These are phyloP conservation scores for Coniochaeta sp. DNA, from an alignment of 2,329 filamentous ascomycete genomes.

Conservation along the genomic window DNA sequence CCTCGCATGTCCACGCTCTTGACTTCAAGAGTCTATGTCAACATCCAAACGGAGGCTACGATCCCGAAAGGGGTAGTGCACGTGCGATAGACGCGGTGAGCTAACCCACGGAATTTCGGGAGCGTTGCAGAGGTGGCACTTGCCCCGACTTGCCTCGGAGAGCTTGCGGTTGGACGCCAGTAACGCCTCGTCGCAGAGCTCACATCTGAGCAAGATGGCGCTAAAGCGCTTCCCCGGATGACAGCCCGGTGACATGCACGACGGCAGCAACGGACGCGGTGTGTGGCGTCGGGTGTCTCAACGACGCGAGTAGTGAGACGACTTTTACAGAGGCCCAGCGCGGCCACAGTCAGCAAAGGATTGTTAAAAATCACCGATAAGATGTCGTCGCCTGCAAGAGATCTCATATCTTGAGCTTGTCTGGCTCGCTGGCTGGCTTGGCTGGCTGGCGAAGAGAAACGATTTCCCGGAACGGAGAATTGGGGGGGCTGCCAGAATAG, in stretches of 20 bases:
- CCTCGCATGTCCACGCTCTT: too few species aligned
- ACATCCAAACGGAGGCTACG: too few species aligned
- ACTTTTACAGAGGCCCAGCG: too few species aligned
- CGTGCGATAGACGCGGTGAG: not conserved
- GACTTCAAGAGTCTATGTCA: not conserved
- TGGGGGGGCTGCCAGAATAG: not conserved
- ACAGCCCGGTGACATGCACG: not conserved
- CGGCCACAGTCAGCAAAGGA: too few species aligned
- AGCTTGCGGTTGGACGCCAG: not conserved
- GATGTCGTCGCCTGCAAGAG: not conserved
- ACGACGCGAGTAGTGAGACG: too few species aligned
- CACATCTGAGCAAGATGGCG: not conserved
- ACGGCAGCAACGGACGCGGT: not conserved
- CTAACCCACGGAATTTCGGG: not conserved
- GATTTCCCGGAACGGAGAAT: not conserved
- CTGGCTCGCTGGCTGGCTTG: not conserved
- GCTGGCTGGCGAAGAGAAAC: not conserved
- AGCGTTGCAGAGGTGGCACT: not conserved
- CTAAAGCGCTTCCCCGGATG: not conserved
- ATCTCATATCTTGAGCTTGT: not conserved
- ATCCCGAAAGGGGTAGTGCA: too few species aligned
- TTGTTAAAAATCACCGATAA: not conserved
- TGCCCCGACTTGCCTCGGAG: not conserved
- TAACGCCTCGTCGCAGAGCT: not conserved
- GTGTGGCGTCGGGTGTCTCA: not conserved